These are phyloP conservation scores for Gracilaria gracilis DNA, from an alignment of 23 red algal species.

Conservation along the genomic window DNA sequence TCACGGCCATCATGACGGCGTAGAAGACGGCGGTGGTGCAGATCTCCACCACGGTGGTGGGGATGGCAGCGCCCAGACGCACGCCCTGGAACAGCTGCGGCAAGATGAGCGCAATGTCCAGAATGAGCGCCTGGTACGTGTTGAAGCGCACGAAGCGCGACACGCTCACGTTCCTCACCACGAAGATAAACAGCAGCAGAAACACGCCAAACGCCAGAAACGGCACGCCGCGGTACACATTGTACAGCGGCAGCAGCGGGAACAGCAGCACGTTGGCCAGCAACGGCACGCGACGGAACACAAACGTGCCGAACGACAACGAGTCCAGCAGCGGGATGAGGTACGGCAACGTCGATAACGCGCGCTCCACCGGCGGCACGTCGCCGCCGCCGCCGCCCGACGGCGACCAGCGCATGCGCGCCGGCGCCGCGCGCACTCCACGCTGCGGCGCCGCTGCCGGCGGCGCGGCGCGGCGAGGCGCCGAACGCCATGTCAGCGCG, in stretches of 20 bases:
- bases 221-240: conserved; percentile 93
- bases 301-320: conserved; percentile 91
- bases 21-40: conserved; percentile 85
- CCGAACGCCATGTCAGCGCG: too few relatives aligned
- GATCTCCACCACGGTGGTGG: conserved; percentile 53
- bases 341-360: conserved; percentile 85
- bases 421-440: neutral
- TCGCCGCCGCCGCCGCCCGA: neutral
- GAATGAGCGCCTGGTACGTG: conserved; percentile 93
- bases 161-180: conserved; percentile 84
- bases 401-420: conserved; percentile 5
- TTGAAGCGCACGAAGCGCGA: conserved; percentile 96
- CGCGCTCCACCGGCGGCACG: conserved; percentile 66
- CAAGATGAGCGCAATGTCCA: conserved; percentile 95
- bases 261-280: conserved; percentile 66
- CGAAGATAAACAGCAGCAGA: conserved; percentile 79
- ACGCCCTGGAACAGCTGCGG: conserved; percentile 86
- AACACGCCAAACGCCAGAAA: conserved; percentile 96
- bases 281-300: conserved; percentile 83
- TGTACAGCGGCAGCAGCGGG: conserved; percentile 83
- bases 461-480: neutral
- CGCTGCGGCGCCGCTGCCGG: neutral
- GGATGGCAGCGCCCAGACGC: conserved; percentile 41
- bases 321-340: conserved; percentile 95
- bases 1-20: conserved; percentile 63